A percentile compares a stretch with the other conserved stretches of the same genome.
phyloP scores from a whole-genome alignment of 768 basidiomycete genomes.

The Suillus bovinus region DNA sequence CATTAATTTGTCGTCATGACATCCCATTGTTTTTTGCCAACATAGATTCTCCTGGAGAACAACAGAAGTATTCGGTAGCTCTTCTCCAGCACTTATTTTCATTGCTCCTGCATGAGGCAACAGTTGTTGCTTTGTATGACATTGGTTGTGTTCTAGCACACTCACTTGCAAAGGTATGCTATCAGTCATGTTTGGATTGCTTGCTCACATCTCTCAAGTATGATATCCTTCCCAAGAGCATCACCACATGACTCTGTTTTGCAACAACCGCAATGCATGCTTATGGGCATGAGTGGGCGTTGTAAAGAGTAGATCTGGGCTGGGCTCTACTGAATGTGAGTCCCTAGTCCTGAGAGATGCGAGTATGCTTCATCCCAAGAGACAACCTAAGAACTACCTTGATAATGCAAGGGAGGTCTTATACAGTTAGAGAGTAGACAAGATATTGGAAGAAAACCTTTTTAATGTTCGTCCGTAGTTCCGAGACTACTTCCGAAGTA shows the following conservation, averaged over 20 bases:
- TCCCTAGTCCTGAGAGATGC: too few relatives aligned
- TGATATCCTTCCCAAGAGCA: conserved; percentile 23
- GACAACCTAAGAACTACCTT: too few relatives aligned
- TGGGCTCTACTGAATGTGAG: too few relatives aligned
- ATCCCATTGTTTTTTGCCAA: conserved; percentile 39
- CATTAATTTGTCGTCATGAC: conserved; percentile 39
- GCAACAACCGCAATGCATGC: conserved; percentile 41
- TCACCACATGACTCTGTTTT: conserved; percentile 26
- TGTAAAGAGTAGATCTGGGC: too few relatives aligned
- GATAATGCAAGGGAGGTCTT: too few relatives aligned
- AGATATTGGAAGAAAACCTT: too few relatives aligned
- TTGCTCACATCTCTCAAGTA: conserved; percentile 20
- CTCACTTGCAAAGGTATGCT: conserved; percentile 25
- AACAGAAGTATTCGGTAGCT: conserved; percentile 40
- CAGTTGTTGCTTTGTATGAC: conserved; percentile 31
- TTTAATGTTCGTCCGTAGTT: too few relatives aligned
- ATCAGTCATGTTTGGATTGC: conserved; percentile 9
- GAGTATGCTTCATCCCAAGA: too few relatives aligned
- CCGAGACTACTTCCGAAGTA: too few relatives aligned
- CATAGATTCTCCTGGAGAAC: conserved; percentile 40
- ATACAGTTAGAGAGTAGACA: too few relatives aligned
- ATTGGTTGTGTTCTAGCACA: conserved; percentile 37
- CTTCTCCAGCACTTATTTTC: conserved; percentile 32
- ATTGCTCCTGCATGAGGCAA: conserved; percentile 32
- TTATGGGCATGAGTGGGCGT: conserved; percentile 40